phyloP scores from a whole-genome alignment of 805 yeast genomes.

The Candida michaelii region DNA sequence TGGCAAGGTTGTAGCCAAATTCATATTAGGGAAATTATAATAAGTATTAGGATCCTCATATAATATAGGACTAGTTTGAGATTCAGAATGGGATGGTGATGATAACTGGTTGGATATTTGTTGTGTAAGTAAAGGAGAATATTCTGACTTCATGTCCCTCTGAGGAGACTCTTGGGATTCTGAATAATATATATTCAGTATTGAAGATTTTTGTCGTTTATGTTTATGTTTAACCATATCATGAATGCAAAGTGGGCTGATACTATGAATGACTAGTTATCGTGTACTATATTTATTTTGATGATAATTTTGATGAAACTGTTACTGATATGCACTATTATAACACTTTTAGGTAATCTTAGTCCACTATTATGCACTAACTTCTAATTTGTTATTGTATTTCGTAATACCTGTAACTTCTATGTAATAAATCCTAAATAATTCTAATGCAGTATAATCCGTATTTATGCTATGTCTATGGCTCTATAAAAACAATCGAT shows the following conservation, averaged over 20 bases:
- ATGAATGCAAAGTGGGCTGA: too few relatives aligned
- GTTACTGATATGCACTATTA: too few relatives aligned
- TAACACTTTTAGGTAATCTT: too few relatives aligned
- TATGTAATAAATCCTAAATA: too few relatives aligned
- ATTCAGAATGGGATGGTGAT: conserved; percentile 11
- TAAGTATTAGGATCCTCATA: conserved; percentile 15
- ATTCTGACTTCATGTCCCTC: background rate
- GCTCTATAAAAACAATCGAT: conserved; percentile 2
- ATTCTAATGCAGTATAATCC: too few relatives aligned
- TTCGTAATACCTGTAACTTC: too few relatives aligned
- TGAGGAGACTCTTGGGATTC: conserved; percentile 11
- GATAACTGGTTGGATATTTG: background rate
- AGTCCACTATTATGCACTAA: too few relatives aligned
- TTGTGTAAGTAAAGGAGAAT: background rate
- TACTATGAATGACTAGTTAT: too few relatives aligned
- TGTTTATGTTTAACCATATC: conserved; percentile 23
- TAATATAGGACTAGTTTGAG: conserved; percentile 9
- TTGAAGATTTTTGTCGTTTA: conserved; percentile 39
- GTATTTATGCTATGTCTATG: background rate
- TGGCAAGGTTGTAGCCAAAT: background rate
- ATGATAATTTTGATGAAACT: too few relatives aligned
- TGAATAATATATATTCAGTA: conserved; percentile 29
- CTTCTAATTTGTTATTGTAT: too few relatives aligned
- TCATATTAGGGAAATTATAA: conserved; percentile 22
- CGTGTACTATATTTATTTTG: too few relatives aligned